Percentiles rank a stretch among this genome's conserved stretches.
phyloP scores from a whole-genome alignment of 768 basidiomycete genomes.

The Kwoniella dendrophila region DNA sequence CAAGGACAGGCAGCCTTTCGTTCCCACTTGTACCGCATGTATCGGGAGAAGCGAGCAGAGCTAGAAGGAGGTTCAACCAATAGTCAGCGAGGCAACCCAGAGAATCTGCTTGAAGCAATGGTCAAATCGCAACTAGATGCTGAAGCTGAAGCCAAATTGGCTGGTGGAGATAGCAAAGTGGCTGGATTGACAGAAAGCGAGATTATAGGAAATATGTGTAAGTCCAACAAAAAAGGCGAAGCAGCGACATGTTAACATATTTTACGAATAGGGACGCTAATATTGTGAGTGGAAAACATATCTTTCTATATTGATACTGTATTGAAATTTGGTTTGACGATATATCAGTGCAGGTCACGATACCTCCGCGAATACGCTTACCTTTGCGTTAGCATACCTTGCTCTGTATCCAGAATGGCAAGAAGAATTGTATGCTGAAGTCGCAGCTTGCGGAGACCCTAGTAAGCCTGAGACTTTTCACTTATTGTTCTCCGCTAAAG shows the following conservation, averaged over 20 bases:
- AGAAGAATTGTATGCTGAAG: constrained; percentile 41
- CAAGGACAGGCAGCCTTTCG: constrained; percentile 23
- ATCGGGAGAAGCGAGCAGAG: constrained; percentile 15
- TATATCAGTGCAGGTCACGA: constrained; percentile 47
- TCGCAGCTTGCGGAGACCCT: constrained; percentile 38
- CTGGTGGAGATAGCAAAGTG: constrained; percentile 11
- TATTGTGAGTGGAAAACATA: constrained; percentile 24
- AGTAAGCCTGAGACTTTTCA: too few relatives aligned
- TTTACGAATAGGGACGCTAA: constrained; percentile 24
- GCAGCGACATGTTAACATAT: not conserved
- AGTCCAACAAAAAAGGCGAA: too few relatives aligned
- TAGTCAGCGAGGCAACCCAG: constrained; percentile 12
- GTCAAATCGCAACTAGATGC: constrained; percentile 35
- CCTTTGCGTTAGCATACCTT: constrained; percentile 46
- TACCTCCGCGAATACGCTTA: constrained; percentile 47
- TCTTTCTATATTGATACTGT: not conserved
- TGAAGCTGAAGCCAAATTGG: constrained; percentile 22
- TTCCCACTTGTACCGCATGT: constrained; percentile 30
- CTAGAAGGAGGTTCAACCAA: not conserved
- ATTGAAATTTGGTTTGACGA: not conserved
- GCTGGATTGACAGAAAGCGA: constrained; percentile 41
- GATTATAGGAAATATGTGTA: constrained; percentile 44
- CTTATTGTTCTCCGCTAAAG: too few relatives aligned
- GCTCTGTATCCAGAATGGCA: constrained; percentile 48
- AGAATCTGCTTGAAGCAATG: constrained; percentile 33